These are phyloP conservation scores for Hymenoscyphus fraxineus DNA, from an alignment of 2,329 filamentous ascomycete species.

Conservation along the genomic window DNA sequence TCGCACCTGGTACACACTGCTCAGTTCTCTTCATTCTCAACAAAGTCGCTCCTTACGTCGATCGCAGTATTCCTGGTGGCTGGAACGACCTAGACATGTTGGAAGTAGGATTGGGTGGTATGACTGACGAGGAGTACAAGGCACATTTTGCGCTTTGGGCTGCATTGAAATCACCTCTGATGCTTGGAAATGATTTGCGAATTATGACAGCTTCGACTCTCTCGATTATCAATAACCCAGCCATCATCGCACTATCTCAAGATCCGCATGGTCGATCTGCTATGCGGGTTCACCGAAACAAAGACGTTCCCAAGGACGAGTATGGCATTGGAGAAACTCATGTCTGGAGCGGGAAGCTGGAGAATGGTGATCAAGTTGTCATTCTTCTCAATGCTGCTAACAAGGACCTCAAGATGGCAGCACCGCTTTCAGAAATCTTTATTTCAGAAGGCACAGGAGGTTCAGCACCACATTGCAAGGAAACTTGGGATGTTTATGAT, in stretches of 20 bases:
- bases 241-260: slow-evolving; percentile 23
- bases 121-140: slow-evolving; percentile 26
- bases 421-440: slow-evolving; percentile 49
- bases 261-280: slow-evolving; percentile 20
- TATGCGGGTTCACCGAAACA: slow-evolving; percentile 30
- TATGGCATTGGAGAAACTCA: slow-evolving; percentile 43
- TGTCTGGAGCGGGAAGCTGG: slow-evolving; percentile 44
- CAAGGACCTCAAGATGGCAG: slow-evolving; percentile 41
- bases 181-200: slow-evolving; percentile 24
- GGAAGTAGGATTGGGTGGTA: slow-evolving; percentile 25
- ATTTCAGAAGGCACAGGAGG: slow-evolving; percentile 41
- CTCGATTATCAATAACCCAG: slow-evolving; percentile 25
- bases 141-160: slow-evolving; percentile 27
- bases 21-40: slow-evolving; percentile 24
- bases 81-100: slow-evolving; percentile 28
- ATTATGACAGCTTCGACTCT: slow-evolving; percentile 16
- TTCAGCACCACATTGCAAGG: slow-evolving; percentile 38
- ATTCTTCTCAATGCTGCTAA: slow-evolving; percentile 46
- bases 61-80: slow-evolving; percentile 23
- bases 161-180: slow-evolving; percentile 23
- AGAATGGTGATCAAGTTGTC: slow-evolving; percentile 41
- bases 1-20: slow-evolving; percentile 23
- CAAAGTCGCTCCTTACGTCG: slow-evolving; percentile 20
- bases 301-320: slow-evolving; percentile 38
- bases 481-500: slow-evolving; percentile 49